A percentile compares a stretch with the other conserved stretches of the same genome.
These are phyloP conservation scores for Fragaria vesca DNA, from an alignment of 306 rosid genomes.

Conservation along the genomic window DNA sequence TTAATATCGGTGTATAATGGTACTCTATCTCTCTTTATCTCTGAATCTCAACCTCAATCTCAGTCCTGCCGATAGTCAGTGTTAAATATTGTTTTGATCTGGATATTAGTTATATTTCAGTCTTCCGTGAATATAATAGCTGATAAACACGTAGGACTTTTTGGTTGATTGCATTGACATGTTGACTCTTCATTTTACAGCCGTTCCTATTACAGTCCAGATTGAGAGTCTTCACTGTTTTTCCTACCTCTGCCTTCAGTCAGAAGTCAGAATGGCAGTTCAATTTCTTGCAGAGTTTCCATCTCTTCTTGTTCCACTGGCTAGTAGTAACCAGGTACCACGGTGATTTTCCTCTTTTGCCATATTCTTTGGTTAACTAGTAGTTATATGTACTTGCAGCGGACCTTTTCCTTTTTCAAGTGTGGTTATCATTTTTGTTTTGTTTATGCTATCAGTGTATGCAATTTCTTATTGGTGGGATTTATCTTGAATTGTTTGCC, in stretches of 20 bases:
- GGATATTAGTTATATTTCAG: not conserved
- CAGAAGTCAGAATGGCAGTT: slow-evolving; percentile 52
- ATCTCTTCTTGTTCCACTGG: slow-evolving; percentile 77
- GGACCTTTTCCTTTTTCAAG: slow-evolving; percentile 8
- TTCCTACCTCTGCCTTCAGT: slow-evolving; percentile 55
- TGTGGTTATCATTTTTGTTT: slow-evolving; percentile 7
- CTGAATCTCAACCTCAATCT: not conserved
- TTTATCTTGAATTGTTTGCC: slow-evolving; percentile 1
- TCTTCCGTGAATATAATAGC: not conserved
- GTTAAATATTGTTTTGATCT: not conserved
- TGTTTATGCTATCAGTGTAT: slow-evolving; percentile 8
- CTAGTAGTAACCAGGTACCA: slow-evolving; percentile 57
- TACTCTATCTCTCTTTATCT: not conserved
- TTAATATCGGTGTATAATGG: not conserved
- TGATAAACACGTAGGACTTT: not conserved
- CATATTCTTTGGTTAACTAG: slow-evolving; percentile 17
- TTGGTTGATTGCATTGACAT: slow-evolving; percentile 9
- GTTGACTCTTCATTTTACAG: slow-evolving; percentile 41
- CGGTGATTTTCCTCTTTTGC: not conserved
- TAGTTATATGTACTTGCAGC: slow-evolving; percentile 2
- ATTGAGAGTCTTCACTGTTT: slow-evolving; percentile 80
- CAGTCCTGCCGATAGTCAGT: not conserved
- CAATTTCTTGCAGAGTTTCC: slow-evolving; percentile 75
- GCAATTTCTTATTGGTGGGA: slow-evolving; percentile 11
- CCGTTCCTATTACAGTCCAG: slow-evolving; percentile 72